Base-by-base conservation (phyloP, 148 eudicot genomes). In the Persicaria tinctoria region DNA sequence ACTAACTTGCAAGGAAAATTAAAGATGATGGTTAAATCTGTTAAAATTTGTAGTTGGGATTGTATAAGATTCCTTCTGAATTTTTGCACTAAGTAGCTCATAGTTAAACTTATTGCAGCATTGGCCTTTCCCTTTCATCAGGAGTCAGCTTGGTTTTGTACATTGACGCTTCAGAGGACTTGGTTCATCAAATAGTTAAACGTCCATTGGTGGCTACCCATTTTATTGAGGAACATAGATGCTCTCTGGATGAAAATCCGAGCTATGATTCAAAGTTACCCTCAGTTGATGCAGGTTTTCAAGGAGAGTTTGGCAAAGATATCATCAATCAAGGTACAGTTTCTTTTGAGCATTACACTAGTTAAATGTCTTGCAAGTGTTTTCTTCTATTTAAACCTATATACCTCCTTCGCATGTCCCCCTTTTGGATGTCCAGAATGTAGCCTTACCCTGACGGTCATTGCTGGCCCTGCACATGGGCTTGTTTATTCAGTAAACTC, bases 351-450 rank as follows among this genome's bases (percentile, higher is more conserved):
- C 32, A 16, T 59, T 59, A 9, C 23, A 17, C 41, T 32, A 32
- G 41, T 32, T 32, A 32, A 32, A 32, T 32, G 2, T 32, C 41
- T 32, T 32, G 41, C 41, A 32, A 1, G 41, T 32, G 41, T 32
- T 32, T 32, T 32, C 41, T 32, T 8, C 23, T 59, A 59, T 59
- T 59, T 59, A 18, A 18, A 59, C 11, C 12, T 59, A 20, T 59
- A 59, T 38, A 32, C 8, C 10, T 20, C 9, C 38, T 59, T 59
- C 23, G 3, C 88, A 81, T 82, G 80, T 86, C 77, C 83, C 32
- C 76, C 84, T 86, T 82, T 89, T 92, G 89, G 91, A 86, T 78
- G 84, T 95, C 92, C 97, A 95, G 97, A 86, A 84, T 92, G 90
- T 86, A 83, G 84, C 79, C 93, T 95, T 74, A 79, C 81, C 60